Base-by-base conservation (phyloP, 176 grass and related monocot species). In the Tuctoria greenei region DNA sequence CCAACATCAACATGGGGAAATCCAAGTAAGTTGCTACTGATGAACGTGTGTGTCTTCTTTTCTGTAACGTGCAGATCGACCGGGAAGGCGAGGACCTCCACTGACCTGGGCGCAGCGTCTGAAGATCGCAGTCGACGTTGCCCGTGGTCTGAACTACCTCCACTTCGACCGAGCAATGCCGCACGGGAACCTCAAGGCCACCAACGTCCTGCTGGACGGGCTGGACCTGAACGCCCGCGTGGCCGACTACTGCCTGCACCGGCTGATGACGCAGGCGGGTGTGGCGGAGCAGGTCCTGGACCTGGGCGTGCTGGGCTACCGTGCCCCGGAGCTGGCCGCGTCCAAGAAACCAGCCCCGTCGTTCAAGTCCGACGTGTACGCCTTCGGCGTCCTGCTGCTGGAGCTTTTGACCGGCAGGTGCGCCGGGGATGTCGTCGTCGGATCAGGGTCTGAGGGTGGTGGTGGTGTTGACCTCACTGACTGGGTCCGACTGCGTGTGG, bases 91-190 rank as follows among this genome's bases (percentile, higher is more conserved):
- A 86, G 96, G 92, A 10, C 92, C 92, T 25, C 92, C 89, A 40
- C 78, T 99, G 44, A 95, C 92, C 75, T 99, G 92, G 89, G 96
- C 89, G 1, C 96, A 95, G 57, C 89, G 96, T 0, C 87, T 99
- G 18, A 99, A 95, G 84, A 92, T 95, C 0, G 89, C 89, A 0
- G 96, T 92, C 0, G 96, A 99, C 3, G 85, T 99, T 0, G 87
- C 96, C 0, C 91, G 96, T 0, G 96, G 96, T 40, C 91, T 99
- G 39, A 99, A 99, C 81, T 99, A 99, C 82, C 96, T 99, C 64
- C 96, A 99, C 73, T 99, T 99, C 0, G 96, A 99, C 74, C 89
- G 96, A 0, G 87, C 92, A 25, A 88, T 95, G 75, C 96, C 96
- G 23, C 96, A 99, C 4, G 96, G 96, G 26, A 99, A 99, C 74